Evolutionary conservation across 1,284 basidiomycete species (phyloP).

Genomic region (Puccinia coronata): DNA sequence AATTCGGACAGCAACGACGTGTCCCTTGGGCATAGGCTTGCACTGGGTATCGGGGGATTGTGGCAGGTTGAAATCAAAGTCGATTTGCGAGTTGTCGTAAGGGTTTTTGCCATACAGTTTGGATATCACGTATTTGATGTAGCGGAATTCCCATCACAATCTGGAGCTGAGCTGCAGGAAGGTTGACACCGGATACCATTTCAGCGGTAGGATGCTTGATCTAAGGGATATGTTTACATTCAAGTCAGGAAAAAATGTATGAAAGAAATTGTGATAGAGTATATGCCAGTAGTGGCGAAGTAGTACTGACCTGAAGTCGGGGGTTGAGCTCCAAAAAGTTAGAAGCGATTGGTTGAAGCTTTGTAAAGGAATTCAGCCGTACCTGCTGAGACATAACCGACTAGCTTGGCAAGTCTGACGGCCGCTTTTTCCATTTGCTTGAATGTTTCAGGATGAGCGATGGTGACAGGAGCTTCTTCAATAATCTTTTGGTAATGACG

Average conservation of each 20-base stretch:
- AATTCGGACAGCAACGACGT: constrained; percentile 98
- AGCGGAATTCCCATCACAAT: constrained; percentile 98
- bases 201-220: constrained; percentile 79
- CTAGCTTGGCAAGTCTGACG: constrained; percentile 93
- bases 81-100: constrained; percentile 82
- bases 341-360: constrained; percentile 87
- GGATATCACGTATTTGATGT: constrained; percentile 92
- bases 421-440: constrained; percentile 98
- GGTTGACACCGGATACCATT: constrained; percentile 98
- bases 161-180: constrained; percentile 95
- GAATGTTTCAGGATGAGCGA: constrained; percentile 85
- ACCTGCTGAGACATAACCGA: constrained; percentile 98
- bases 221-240: neutral
- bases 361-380: constrained; percentile 88
- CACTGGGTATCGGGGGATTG: constrained; percentile 84
- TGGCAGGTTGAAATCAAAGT: constrained; percentile 91
- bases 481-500: constrained; percentile 99
- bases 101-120: constrained; percentile 90
- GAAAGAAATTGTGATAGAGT: neutral
- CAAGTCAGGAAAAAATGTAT: neutral
- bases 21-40: constrained; percentile 94
- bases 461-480: constrained; percentile 98
- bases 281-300: constrained; percentile 68
- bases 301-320: constrained; percentile 81
- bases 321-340: constrained; percentile 99